Base-by-base conservation (phyloP, 257 asterid genomes). In the Nicotiana sylvestris region DNA sequence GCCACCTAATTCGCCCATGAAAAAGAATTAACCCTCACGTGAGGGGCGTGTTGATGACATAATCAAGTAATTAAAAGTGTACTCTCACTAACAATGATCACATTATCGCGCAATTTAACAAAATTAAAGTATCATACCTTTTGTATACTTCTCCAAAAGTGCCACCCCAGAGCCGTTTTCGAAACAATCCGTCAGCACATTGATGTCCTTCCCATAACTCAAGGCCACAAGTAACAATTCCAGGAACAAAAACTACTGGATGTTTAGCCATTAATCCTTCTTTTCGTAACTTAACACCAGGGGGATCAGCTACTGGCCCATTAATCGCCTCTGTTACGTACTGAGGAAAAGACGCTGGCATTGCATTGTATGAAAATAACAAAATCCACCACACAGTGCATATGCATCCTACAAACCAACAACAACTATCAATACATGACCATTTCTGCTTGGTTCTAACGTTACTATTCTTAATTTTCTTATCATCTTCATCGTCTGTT, bases 301-400 rank as follows among this genome's bases (percentile, higher is more conserved):
- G 98, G 18, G 98, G 97, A 82, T 94, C 98, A 67, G 98, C 95
- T 91, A 90, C 84, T 39, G 97, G 98, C 67, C 98, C 98, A 5
- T 95, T 93, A 58, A 94, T 93, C 35, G 64, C 89, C 91, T 94
- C 96, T 6, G 98, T 92, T 17, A 94, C 94, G 32, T 90, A 94
- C 82, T 93, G 97, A 1, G 98, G 98, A 32, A 94, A 92, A n/a
- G 97, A 93, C 17, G 98, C 89, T 57, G 98, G 98, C 98, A 93
- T 91, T 81, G 92, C 89, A 30, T 94, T 93, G 86, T 94, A 94
- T 6, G 85, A 74, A 77, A 94, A 92, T 83, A 91, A 64, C 13
- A 94, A 86, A 61, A 84, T 86, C 98, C 97, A 94, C 98, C 98
- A 94, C 58, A 87, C 86, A 4, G 89, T 89, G 69, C 97, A 94